Evolutionary conservation across 2,329 filamentous ascomycete species (phyloP).

Genomic region (Penicillium glabrum): DNA sequence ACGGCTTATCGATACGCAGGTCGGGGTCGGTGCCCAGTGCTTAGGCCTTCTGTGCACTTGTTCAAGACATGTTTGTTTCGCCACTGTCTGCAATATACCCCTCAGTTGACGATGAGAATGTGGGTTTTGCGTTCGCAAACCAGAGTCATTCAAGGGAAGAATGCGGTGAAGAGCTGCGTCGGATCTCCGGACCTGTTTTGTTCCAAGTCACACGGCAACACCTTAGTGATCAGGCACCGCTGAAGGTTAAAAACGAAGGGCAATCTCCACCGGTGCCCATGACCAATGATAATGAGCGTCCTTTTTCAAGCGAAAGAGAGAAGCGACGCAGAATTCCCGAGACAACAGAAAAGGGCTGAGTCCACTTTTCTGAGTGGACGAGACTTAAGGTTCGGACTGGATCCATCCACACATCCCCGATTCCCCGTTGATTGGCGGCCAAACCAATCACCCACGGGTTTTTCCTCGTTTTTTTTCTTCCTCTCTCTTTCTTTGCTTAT

Average conservation of each 20-base stretch:
- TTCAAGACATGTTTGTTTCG: background rate
- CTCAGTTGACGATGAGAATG: background rate
- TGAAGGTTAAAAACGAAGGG: background rate
- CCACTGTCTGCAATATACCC: background rate
- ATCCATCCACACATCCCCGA: background rate
- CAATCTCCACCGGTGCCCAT: background rate
- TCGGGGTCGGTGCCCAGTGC: background rate
- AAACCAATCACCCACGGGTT: background rate
- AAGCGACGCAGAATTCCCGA: background rate
- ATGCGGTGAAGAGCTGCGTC: background rate
- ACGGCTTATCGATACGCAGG: background rate
- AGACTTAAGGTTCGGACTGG: conserved; percentile 4
- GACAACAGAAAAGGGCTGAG: background rate
- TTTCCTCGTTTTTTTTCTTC: background rate
- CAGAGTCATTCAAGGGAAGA: background rate
- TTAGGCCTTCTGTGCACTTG: background rate
- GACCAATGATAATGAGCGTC: background rate
- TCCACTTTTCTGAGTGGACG: background rate
- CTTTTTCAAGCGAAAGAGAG: background rate
- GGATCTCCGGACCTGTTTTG: background rate
- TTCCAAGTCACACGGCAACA: background rate
- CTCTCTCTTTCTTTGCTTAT: background rate
- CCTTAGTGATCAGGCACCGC: background rate
- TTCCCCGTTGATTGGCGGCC: background rate
- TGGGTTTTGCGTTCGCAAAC: background rate